Percentiles rank a stretch among this genome's conserved stretches.
These are phyloP conservation scores for Trichoderma endophyticum DNA, from an alignment of 2,329 filamentous ascomycete species.

Conservation along the genomic window DNA sequence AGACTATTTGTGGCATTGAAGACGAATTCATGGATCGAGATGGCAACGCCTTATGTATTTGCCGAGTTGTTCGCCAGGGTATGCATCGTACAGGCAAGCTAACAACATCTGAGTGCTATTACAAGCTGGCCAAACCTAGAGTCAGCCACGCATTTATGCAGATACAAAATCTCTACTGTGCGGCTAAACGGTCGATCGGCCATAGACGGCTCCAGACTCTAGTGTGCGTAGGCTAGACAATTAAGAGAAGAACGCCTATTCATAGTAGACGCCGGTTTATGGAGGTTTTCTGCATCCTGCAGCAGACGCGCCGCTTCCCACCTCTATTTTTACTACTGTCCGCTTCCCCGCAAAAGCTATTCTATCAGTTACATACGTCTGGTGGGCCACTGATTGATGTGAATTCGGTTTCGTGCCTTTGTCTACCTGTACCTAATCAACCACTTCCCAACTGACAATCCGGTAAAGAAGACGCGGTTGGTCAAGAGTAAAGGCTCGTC, in stretches of 20 bases:
- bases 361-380: too few species aligned
- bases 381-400: background rate
- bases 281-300: background rate
- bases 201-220: background rate
- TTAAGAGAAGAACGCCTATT: background rate
- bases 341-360: background rate
- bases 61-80: background rate
- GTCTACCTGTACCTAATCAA: too few species aligned
- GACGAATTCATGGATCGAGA: background rate
- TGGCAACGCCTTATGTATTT: background rate
- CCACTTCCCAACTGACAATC: background rate
- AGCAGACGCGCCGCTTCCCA: background rate
- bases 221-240: background rate
- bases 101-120: background rate
- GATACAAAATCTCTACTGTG: background rate
- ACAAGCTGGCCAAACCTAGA: background rate
- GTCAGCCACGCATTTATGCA: background rate
- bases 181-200: background rate
- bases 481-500: background rate
- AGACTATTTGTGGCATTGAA: background rate
- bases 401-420: too few species aligned
- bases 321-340: background rate
- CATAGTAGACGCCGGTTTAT: background rate
- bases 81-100: background rate
- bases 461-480: background rate